A percentile compares a stretch with the other conserved stretches of the same genome.
phyloP scores from a whole-genome alignment of 2,329 filamentous ascomycete species.

The Metarhizium robertsii region DNA sequence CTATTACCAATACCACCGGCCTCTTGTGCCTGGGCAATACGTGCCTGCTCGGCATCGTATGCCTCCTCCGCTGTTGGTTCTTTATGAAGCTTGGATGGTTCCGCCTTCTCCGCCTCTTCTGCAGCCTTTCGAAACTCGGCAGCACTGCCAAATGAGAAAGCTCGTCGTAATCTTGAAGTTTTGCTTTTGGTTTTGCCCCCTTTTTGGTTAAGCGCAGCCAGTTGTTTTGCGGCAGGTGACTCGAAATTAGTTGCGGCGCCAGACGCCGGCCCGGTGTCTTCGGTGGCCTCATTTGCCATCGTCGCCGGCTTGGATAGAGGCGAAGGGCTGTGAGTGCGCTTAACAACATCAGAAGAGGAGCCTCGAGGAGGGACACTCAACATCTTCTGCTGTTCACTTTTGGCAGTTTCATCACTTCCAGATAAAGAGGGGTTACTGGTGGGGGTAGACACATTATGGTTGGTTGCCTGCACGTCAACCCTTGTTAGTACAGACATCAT shows the following conservation, averaged over 20 bases:
- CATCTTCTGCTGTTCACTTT: constrained; percentile 43
- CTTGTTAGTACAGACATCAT: constrained; percentile 36
- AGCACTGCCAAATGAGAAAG: constrained; percentile 94
- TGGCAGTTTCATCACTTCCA: constrained; percentile 37
- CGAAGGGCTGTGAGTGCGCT: constrained; percentile 58
- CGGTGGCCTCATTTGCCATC: constrained; percentile 45
- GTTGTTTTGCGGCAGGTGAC: constrained; percentile 73
- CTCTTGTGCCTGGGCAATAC: constrained; percentile 88
- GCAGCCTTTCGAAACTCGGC: constrained; percentile 77
- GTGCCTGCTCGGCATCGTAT: constrained; percentile 79
- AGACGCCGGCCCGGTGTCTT: constrained; percentile 31
- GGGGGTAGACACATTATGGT: constrained; percentile 46
- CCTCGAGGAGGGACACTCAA: constrained; percentile 52
- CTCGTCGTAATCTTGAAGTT: constrained; percentile 74
- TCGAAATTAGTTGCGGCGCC: constrained; percentile 28
- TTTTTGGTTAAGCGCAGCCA: constrained; percentile 80
- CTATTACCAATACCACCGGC: constrained; percentile 83
- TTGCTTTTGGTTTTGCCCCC: constrained; percentile 73
- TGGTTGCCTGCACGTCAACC: constrained; percentile 44
- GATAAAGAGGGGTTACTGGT: constrained; percentile 42
- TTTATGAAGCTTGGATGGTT: constrained; percentile 52
- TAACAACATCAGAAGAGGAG: constrained; percentile 57
- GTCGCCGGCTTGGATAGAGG: constrained; percentile 64
- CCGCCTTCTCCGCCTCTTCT: constrained; percentile 26
- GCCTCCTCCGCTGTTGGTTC: constrained; percentile 53